Evolutionary conservation across 176 grass and related monocot genomes (phyloP).

Genomic region (Cenchrus americanus): DNA sequence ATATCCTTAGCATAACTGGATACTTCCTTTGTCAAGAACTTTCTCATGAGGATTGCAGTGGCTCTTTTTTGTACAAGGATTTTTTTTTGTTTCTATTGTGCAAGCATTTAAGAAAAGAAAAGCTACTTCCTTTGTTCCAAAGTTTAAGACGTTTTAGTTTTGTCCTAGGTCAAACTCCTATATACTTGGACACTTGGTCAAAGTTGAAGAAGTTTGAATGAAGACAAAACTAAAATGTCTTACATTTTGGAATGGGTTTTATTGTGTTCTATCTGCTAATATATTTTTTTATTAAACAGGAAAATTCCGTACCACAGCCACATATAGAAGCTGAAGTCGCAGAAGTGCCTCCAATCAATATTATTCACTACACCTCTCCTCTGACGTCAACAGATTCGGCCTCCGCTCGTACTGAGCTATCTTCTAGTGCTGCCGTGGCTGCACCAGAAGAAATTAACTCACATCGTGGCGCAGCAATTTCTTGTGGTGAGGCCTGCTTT

Average conservation of each 20-base stretch:
- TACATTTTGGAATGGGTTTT: not conserved
- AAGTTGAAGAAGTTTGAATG: not conserved
- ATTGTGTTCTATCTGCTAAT: slow-evolving; percentile 31
- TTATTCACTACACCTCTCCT: slow-evolving; percentile 58
- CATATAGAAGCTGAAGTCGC: slow-evolving; percentile 47
- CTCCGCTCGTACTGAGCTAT: slow-evolving; percentile 73
- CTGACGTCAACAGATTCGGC: slow-evolving; percentile 56
- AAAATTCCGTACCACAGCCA: slow-evolving; percentile 45
- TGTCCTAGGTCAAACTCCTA: not conserved
- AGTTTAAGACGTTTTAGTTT: not conserved
- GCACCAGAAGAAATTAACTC: slow-evolving; percentile 79
- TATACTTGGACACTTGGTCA: not conserved
- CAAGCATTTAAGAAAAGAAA: no score
- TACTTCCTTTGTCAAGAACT: not conserved
- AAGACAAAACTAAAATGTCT: not conserved
- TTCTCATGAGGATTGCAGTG: no score
- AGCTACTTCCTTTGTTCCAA: no score
- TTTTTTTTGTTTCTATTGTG: no score
- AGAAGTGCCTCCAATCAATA: slow-evolving; percentile 48
- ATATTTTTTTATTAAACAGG: slow-evolving; percentile 48
- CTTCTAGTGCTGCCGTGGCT: slow-evolving; percentile 36
- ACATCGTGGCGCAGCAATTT: slow-evolving; percentile 45
- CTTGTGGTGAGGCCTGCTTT: slow-evolving; percentile 56
- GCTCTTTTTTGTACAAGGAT: no score
- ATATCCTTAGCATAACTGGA: slow-evolving; percentile 8